Conservation (phyloP, 768 basidiomycete species). For the Rhodotorula sphaerocarpa region DNA sequence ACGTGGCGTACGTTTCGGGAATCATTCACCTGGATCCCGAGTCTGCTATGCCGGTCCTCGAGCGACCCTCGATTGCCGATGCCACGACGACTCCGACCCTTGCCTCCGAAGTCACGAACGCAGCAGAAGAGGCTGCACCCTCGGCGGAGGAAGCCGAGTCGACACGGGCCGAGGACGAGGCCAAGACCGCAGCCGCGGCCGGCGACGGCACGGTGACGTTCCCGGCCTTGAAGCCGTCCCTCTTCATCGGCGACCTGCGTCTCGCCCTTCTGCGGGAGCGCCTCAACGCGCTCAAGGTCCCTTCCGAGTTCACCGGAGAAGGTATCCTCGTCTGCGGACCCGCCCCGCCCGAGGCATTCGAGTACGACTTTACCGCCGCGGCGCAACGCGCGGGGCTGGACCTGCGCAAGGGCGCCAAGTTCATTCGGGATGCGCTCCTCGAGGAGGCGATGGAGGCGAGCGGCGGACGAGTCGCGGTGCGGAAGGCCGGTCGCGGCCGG, state of each 20-base stretch:
- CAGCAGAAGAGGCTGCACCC: not conserved
- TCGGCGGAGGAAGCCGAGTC: not conserved
- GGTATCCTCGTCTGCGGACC: conserved; percentile 77
- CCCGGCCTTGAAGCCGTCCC: conserved; percentile 67
- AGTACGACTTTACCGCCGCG: conserved; percentile 49
- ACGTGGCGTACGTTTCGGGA: conserved; percentile 85
- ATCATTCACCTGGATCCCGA: conserved; percentile 75
- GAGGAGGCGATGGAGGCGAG: conserved; percentile 35
- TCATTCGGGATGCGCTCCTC: conserved; percentile 26
- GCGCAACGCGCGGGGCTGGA: conserved; percentile 51
- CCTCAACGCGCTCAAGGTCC: conserved; percentile 64
- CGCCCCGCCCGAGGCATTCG: conserved; percentile 41
- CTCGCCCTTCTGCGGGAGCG: conserved; percentile 78
- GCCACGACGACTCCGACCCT: conserved; percentile 20
- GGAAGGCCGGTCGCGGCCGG: conserved; percentile 73
- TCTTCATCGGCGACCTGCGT: conserved; percentile 96
- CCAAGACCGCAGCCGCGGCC: conserved; percentile 14
- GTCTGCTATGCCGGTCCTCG: conserved; percentile 80
- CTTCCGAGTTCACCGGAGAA: conserved; percentile 92
- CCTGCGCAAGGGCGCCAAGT: conserved; percentile 42
- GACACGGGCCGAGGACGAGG: not conserved
- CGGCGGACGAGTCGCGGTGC: conserved; percentile 60
- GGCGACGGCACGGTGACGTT: too few species aligned
- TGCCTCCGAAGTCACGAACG: not conserved
- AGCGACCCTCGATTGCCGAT: conserved; percentile 49